These are phyloP conservation scores for Mortierella hygrophila DNA, from an alignment of 192 early-diverging fungal genomes.

Conservation along the genomic window DNA sequence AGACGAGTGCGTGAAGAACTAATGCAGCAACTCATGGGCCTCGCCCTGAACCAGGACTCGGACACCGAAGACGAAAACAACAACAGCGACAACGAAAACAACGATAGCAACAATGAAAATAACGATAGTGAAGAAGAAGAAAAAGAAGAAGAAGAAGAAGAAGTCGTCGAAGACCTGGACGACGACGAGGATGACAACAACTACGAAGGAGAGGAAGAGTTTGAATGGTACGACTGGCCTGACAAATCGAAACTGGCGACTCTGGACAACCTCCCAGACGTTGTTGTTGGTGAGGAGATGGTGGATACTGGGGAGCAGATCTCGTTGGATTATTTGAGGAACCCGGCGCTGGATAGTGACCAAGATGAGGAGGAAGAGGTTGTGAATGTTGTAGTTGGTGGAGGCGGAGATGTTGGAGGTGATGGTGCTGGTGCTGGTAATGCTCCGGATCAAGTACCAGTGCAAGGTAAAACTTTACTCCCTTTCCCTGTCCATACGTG, in stretches of 20 bases:
- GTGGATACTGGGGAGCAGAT: background rate
- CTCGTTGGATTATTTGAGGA: background rate
- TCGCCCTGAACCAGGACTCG: conserved; percentile 6
- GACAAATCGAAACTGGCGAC: background rate
- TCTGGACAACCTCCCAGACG: background rate
- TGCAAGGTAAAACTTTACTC: background rate
- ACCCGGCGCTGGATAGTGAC: background rate
- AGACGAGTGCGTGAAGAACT: conserved; percentile 18
- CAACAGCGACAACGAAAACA: background rate
- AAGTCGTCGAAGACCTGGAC: background rate
- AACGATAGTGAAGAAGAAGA: background rate
- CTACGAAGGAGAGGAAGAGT: conserved; percentile 1
- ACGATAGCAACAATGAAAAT: background rate
- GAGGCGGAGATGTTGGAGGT: background rate
- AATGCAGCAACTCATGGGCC: background rate
- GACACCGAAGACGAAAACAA: conserved; percentile 9
- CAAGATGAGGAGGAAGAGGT: conserved; percentile 3
- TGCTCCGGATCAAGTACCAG: background rate
- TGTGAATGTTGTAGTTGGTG: background rate
- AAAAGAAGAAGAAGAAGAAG: background rate
- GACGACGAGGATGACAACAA: background rate
- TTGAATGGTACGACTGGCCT: conserved; percentile 19
- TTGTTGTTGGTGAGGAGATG: background rate
- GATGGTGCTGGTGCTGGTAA: background rate
- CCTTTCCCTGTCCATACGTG: background rate